Conservation (phyloP, 2,329 filamentous ascomycete genomes). For the Mycosphaerelloides madeirae region DNA sequence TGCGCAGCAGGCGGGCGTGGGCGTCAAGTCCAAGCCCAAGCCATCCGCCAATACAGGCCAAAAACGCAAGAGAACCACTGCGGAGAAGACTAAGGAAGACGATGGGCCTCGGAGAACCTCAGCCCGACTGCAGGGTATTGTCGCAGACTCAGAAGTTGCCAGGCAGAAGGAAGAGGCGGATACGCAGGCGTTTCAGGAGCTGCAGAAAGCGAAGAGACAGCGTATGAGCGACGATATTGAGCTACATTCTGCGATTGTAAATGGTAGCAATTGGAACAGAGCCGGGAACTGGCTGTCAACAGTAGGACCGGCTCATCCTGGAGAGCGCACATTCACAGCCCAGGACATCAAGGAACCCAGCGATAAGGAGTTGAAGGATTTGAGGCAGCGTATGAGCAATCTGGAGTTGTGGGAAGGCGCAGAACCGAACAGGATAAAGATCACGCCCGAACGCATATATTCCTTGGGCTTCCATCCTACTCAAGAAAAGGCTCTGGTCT, state of each 20-base stretch:
- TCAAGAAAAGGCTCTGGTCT: slow-evolving; percentile 77
- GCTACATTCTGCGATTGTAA: slow-evolving; percentile 72
- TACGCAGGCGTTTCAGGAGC: slow-evolving; percentile 52
- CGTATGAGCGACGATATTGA: slow-evolving; percentile 64
- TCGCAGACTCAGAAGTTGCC: slow-evolving; percentile 62
- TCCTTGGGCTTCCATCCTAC: slow-evolving; percentile 84
- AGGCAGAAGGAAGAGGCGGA: slow-evolving; percentile 66
- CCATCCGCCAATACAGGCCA: slow-evolving; percentile 39
- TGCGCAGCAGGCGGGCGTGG: slow-evolving; percentile 64
- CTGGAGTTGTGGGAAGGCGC: slow-evolving; percentile 79
- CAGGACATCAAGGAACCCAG: slow-evolving; percentile 75
- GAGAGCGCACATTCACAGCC: slow-evolving; percentile 79
- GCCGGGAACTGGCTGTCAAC: slow-evolving; percentile 62
- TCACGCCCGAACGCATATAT: slow-evolving; percentile 84
- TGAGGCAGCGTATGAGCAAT: slow-evolving; percentile 72
- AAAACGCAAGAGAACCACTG: slow-evolving; percentile 37
- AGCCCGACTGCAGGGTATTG: slow-evolving; percentile 57
- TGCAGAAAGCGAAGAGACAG: slow-evolving; percentile 57
- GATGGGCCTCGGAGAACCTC: slow-evolving; percentile 55
- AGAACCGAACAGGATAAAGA: slow-evolving; percentile 80
- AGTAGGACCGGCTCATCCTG: slow-evolving; percentile 70
- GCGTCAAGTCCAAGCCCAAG: slow-evolving; percentile 50
- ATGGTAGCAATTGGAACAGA: slow-evolving; percentile 65
- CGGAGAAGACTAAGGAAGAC: slow-evolving; percentile 55
- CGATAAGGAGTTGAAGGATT: slow-evolving; percentile 66